Evolutionary conservation across 2,329 filamentous ascomycete genomes (phyloP), one percentile per base, ranked within the genome.

Genomic region (Harringtonia aguacate): DNA sequence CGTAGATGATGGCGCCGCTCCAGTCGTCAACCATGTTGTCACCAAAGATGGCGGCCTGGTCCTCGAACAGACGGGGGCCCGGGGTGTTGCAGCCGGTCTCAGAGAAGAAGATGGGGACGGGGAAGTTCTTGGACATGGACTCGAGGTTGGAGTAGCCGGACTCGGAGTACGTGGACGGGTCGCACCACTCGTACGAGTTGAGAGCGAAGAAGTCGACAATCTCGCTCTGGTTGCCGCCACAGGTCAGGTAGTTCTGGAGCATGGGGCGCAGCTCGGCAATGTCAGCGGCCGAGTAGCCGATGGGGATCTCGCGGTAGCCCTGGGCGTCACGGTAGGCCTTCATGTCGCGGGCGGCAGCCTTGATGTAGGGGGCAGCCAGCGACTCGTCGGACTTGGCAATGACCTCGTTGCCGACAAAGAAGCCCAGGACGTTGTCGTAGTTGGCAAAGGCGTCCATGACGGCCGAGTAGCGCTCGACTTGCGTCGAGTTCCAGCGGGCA

Each of bases 321-420:
- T 88, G 84, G 43, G 68, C 65, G 55, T 85, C 73, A 46, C 86
- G 75, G 64, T 94, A 88, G 8, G 79, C 77, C 67, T 94, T 94
- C 67, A 94, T 71, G 60, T 94, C 87, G 48, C 83, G 77, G 37
- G 79, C 75, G 24, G 86, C 84, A 40, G 86, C 82, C 62, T 94
- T 88, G 65, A 94, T 79, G 59, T 81, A 94, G 3, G 87, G 86
- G 9, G 86, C 86, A 28, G 83, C 82, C 22, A 64, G 57, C 33
- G 75, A 78, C 55, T 77, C 70, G 50, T 70, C 69, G 47, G 66
- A 64, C 37, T 66, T 68, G 34, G 81, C 83, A 55, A 94, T 79
- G 47, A 92, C 83, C 61, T 95, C 88, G 57, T 95, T 95, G 51
- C 87, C 89, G 47, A 95, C 74, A 55, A 94, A 90, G 61, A 92